Base-by-base conservation (phyloP, 1,139 yeast species). In the Scheffersomyces insectosa region DNA sequence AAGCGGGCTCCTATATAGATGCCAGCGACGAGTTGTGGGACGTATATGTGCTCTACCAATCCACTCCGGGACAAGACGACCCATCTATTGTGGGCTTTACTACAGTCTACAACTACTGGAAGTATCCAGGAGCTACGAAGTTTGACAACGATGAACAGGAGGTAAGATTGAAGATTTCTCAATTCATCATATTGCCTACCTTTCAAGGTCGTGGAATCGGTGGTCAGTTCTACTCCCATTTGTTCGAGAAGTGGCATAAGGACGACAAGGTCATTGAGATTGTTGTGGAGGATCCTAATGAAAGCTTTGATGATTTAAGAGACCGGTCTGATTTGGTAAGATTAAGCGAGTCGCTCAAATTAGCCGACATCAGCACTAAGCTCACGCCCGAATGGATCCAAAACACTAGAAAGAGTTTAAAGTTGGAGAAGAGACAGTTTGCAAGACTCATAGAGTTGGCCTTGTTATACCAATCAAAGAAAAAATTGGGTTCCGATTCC, bases 221-320 rank as follows among this genome's bases (percentile, higher is more conserved):
- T 1, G 79, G 82, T 2, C 62, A 65, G 15, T 68, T 93, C 34
- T 93, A 93, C 62, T 66, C 70, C 11, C 52, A 75, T 1, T 65
- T 93, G 6, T 73, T 78, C 43, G 66, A 72, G 1, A 48, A 62
- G 34, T 89, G 96, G 87, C 54, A 72, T 5, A 52, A 57, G 0
- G 85, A 87, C 49, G 56, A 63, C 0, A 50, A 60, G 3, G 80
- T 90, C n/a, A 66, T 70, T 33, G 96, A 91, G 56, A 76, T 93
- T 34, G 90, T 93, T 0, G 91, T 95, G 8, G 99, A 93, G 61
- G 99, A 95, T 60, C 99, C 99, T 3, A 88, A 87, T 58, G 97
- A 91, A 61, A 82, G 83, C 36, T 93, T 93, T 65, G 99, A 93
- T 59, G 96, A 88, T 59, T 68, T 95, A 55, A 76, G 99, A 49